These are phyloP conservation scores for Arthrobotrys iridis DNA, from an alignment of 2,329 filamentous ascomycete species.

Conservation along the genomic window DNA sequence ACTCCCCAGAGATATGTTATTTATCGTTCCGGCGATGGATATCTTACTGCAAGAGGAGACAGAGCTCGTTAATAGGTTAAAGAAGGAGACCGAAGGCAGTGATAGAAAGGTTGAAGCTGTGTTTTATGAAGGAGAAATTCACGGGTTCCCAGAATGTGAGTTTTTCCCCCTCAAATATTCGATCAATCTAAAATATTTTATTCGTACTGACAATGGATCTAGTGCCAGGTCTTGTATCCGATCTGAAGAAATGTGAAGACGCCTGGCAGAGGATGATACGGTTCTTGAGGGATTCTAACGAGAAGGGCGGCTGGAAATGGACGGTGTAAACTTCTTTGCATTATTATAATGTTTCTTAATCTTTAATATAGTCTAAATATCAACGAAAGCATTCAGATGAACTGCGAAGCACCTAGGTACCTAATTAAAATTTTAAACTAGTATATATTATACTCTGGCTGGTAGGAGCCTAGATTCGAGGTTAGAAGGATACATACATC, in stretches of 20 bases:
- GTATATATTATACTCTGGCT: no score
- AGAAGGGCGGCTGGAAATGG: slow-evolving; percentile 43
- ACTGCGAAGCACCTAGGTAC: no score
- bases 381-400: no score
- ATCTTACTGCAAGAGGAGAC: slow-evolving; percentile 63
- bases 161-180: not conserved
- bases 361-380: no score
- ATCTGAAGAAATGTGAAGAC: slow-evolving; percentile 39
- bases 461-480: no score
- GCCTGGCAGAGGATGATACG: slow-evolving; percentile 26
- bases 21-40: slow-evolving; percentile 63
- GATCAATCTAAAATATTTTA: not conserved
- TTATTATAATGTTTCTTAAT: no score
- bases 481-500: no score
- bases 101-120: slow-evolving; percentile 56
- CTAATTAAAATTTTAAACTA: no score
- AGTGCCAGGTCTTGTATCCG: slow-evolving; percentile 55
- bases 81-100: slow-evolving; percentile 57
- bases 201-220: not conserved
- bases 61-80: slow-evolving; percentile 61
- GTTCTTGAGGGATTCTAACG: slow-evolving; percentile 31
- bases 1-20: slow-evolving; percentile 62
- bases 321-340: not conserved
- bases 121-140: slow-evolving; percentile 59
- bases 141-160: slow-evolving; percentile 60